Base-by-base conservation (phyloP, 2,329 filamentous ascomycete genomes). In the Coniochaeta hoffmannii region DNA sequence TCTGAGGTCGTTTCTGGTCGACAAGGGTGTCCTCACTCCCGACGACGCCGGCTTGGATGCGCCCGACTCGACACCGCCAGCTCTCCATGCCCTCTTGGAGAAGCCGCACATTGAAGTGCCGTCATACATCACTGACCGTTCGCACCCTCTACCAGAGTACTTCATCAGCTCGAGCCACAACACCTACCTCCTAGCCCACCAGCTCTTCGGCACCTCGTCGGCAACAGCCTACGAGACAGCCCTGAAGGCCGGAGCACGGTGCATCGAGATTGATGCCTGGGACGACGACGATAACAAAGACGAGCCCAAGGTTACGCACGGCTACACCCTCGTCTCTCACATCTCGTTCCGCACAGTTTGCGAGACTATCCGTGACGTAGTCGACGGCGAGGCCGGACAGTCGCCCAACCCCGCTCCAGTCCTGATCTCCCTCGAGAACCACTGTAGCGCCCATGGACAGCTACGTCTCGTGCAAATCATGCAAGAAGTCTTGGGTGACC, bases 241-340 rank as follows among this genome's bases (percentile, higher is more conserved):
- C 0, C 71, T 89, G 15, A 72, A 70, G 30, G 80, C 83, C 0
- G 86, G 86, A 1, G 83, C 84, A 1, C 75, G 86, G 7, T 89
- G 86, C 62, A 85, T 89, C 35, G 86, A 89, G 69, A 89, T 89
- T 54, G 86, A 89, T 63, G 86, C 83, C 1, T 89, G 86, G 86
- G 85, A 89, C 62, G 76, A 85, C 50, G 73, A 78, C 35, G 78
- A 83, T 9, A 67, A 86, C 61, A 70, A 69, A 36, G 76, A 82
- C 10, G 85, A 88, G 65, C 85, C 85, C 4, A 88, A 87, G 64
- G 85, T 88, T 53, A 88, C 85, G 0, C 85, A 88, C 63, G 85
- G 85, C 1, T 88, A 82, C 66, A 88, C 85, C 0, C 72, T 88
- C 2, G 83, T 87, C 4, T 87, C 83, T 9, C 72, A 87, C 62